Base-by-base conservation (phyloP, 441 rosid species). In the Eruca vesicaria region DNA sequence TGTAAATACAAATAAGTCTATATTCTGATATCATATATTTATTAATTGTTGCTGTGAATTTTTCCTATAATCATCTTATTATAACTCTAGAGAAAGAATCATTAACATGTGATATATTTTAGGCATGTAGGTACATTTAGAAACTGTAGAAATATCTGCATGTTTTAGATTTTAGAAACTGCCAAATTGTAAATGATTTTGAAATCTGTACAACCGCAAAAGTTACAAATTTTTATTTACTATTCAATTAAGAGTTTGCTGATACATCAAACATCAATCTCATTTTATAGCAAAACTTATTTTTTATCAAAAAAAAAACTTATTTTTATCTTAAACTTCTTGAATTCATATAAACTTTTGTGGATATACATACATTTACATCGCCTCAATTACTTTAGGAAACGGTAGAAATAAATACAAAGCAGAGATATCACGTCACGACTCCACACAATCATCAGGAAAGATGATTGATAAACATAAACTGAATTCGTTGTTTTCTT, bases 381-480 rank as follows among this genome's bases (percentile, higher is more conserved):
- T 57, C 48, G 43, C n/a, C 48, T 74, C 68, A 18, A 36, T 14
- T 52, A 61, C 31, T 62, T 38, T 62, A 28, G 50, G 64, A 53
- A 62, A n/a, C 48, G 28, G 69, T 31, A 60, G 32, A 59, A 20
- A 50, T 35, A 61, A 4, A 0, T 63, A n/a, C 26, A 4, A 19
- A 26, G 21, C 74, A 53, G 3, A 18, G 52, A 52, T 7, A 7
- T 64, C 50, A 63, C 75, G 76, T 76, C 67, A 76, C 67, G 80
- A 70, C 72, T 70, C 75, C 75, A 64, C 52, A 56, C 26, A 33
- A 55, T 63, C 59, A 76, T 69, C 66, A 64, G 56, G 26, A 16
- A 63, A 31, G 58, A 67, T 61, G 15, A 60, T 9, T 62, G 72
- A 62, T 38, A 59, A 59, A 67, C 19, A 15, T 28, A 23, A 48